phyloP scores from a whole-genome alignment of 805 yeast species.

The Wickerhamiella azymoides region DNA sequence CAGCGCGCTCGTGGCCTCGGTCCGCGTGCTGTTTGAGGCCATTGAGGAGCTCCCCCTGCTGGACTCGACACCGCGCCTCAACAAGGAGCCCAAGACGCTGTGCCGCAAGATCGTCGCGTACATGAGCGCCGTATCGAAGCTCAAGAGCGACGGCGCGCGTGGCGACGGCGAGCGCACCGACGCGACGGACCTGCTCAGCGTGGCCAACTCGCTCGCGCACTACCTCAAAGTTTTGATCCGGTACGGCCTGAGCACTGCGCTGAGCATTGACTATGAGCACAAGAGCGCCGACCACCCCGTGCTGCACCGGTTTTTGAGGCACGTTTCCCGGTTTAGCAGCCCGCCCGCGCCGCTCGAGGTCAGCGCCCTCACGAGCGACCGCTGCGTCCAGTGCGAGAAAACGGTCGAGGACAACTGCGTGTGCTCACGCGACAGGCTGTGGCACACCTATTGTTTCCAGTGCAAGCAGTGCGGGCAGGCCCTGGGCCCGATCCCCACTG shows the following conservation, averaged over 20 bases:
- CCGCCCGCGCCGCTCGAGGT: slow-evolving; percentile 23
- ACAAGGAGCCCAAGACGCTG: slow-evolving; percentile 63
- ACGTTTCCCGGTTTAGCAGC: slow-evolving; percentile 1
- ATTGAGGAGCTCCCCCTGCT: slow-evolving; percentile 33
- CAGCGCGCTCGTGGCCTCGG: slow-evolving; percentile 54
- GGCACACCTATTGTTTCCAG: slow-evolving; percentile 68
- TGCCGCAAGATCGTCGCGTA: slow-evolving; percentile 85
- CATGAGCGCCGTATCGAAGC: slow-evolving; percentile 65
- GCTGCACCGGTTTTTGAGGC: slow-evolving; percentile 2
- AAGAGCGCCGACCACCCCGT: background rate
- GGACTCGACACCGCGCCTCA: slow-evolving; percentile 14
- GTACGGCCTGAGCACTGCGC: slow-evolving; percentile 61
- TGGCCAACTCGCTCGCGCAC: slow-evolving; percentile 86
- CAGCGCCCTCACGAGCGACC: slow-evolving; percentile 44
- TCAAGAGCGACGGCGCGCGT: slow-evolving; percentile 24
- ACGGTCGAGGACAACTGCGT: slow-evolving; percentile 79
- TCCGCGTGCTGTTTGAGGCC: slow-evolving; percentile 66
- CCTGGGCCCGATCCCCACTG: slow-evolving; percentile 18
- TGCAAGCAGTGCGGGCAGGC: slow-evolving; percentile 46
- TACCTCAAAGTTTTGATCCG: slow-evolving; percentile 75
- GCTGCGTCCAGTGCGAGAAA: slow-evolving; percentile 55
- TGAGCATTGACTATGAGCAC: slow-evolving; percentile 38
- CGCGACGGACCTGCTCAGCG: slow-evolving; percentile 52
- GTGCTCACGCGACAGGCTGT: slow-evolving; percentile 43
- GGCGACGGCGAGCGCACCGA: slow-evolving; percentile 20